phyloP scores from a whole-genome alignment of 352 stramenopile species.

The Aphanomyces astaci region DNA sequence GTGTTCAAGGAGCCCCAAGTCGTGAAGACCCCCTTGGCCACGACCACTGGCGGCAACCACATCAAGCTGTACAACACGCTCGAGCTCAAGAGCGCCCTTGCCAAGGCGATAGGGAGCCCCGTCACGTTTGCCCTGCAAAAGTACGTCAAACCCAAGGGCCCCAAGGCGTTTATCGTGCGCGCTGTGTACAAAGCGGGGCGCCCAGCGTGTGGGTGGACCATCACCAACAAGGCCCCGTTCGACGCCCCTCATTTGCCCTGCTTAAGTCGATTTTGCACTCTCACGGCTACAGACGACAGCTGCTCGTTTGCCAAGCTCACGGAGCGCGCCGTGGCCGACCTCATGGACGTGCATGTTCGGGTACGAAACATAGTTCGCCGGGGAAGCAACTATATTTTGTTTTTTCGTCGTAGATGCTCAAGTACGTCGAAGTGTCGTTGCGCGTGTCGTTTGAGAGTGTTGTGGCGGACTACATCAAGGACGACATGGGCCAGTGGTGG shows the following conservation, averaged over 20 bases:
- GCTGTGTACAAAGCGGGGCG: slow-evolving; percentile 56
- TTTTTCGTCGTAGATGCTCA: slow-evolving; percentile 71
- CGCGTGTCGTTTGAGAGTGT: slow-evolving; percentile 55
- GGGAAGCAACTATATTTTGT: too few relatives aligned
- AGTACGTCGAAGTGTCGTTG: slow-evolving; percentile 58
- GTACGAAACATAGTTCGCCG: too few relatives aligned
- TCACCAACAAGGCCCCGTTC: slow-evolving; percentile 58
- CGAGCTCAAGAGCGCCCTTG: slow-evolving; percentile 63
- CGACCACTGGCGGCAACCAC: slow-evolving; percentile 50
- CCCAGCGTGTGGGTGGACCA: slow-evolving; percentile 64
- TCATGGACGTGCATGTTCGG: slow-evolving; percentile 61
- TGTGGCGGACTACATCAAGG: slow-evolving; percentile 65
- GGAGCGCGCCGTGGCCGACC: slow-evolving; percentile 50
- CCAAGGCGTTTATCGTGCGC: slow-evolving; percentile 63
- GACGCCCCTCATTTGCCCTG: slow-evolving; percentile 28
- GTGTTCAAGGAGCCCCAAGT: slow-evolving; percentile 65
- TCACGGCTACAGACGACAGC: slow-evolving; percentile 34
- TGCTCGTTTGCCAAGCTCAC: slow-evolving; percentile 79
- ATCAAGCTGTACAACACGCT: slow-evolving; percentile 49
- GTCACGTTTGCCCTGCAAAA: slow-evolving; percentile 68
- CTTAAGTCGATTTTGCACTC: slow-evolving; percentile 1
- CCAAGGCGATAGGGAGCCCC: slow-evolving; percentile 45
- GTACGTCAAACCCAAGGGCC: slow-evolving; percentile 60
- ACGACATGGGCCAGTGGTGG: slow-evolving; percentile 60
- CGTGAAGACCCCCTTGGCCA: background rate